A percentile compares a stretch with the other conserved stretches of the same genome.
phyloP scores from a whole-genome alignment of 257 asterid species.

The Haberlea rhodopensis region DNA sequence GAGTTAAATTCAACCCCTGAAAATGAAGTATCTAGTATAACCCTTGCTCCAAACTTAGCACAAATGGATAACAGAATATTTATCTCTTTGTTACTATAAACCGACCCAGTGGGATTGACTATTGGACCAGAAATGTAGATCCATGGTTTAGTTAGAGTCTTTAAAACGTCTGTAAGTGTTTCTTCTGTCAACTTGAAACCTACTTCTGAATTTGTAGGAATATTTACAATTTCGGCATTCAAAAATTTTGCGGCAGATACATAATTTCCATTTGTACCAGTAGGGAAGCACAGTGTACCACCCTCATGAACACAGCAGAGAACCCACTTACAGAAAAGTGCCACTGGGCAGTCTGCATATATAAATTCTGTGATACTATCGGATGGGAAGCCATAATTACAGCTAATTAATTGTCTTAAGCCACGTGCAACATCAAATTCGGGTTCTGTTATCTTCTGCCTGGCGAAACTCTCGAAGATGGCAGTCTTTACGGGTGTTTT shows the following conservation, averaged over 20 bases:
- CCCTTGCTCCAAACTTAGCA: slow-evolving; percentile 72
- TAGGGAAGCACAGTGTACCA: slow-evolving; percentile 90
- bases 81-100: slow-evolving; percentile 84
- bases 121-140: slow-evolving; percentile 91
- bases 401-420: slow-evolving; percentile 53
- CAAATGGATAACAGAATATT: slow-evolving; percentile 51
- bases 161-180: slow-evolving; percentile 48
- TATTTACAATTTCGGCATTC: slow-evolving; percentile 54
- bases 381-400: slow-evolving; percentile 61
- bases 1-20: slow-evolving; percentile 72
- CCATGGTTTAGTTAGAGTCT: slow-evolving; percentile 68
- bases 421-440: slow-evolving; percentile 74
- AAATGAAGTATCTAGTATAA: slow-evolving; percentile 82
- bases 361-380: slow-evolving; percentile 56
- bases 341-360: slow-evolving; percentile 67
- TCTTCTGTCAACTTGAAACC: slow-evolving; percentile 76
- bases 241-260: slow-evolving; percentile 74
- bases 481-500: slow-evolving; percentile 80
- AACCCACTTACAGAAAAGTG: slow-evolving; percentile 78
- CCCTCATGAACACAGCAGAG: slow-evolving; percentile 86
- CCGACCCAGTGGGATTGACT: slow-evolving; percentile 72
- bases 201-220: slow-evolving; percentile 49
- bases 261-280: slow-evolving; percentile 85
- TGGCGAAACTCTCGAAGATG: slow-evolving; percentile 90
- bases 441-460: slow-evolving; percentile 83